Base-by-base conservation (phyloP, 2,329 filamentous ascomycete species). In the Alternaria novae-zelandiae region DNA sequence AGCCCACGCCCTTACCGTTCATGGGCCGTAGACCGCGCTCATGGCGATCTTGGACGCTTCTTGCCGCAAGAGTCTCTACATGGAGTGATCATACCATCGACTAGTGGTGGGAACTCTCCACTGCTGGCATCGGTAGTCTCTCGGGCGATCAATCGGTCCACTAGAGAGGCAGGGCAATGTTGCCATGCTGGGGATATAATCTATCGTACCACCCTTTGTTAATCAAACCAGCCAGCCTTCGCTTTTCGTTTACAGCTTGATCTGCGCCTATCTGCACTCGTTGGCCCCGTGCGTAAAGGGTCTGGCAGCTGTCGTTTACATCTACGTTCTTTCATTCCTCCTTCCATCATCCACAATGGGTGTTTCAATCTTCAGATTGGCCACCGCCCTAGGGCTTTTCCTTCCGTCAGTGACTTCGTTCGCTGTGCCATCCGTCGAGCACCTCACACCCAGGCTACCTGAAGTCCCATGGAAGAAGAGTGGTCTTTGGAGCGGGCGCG, bases 381-480 rank as follows among this genome's bases (percentile, higher is more conserved):
- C 54, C 23, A 61, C 64, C 25, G 44, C 71, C 21, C 23, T 72
- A 9, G 66, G 67, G 44, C 58, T 69, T 25, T 51, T 74, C 15
- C 59, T 69, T 43, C 63, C 70, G 17, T 46, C 57, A 7, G 66
- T 67, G n/a, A 47, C 66, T 25, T 66, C 72, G 30, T 65, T 67
- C 45, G 63, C 64, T 15, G 50, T 76, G 20, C 71, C 71, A 20
- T 53, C 49, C 6, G 51, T 59, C 8, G 50, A 62, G 13, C 50
- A 46, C 10, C 46, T 66, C n/a, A 54, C 50, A 21, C 66, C 70
- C 5, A 66, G 66, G 43, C 68, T 30, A 6, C 61, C 46, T 2
- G 44, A 55, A 7, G 61, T 76, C 26, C 71, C 74, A 7, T 77
- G 74, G 74, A 68, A 68, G 55, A 57, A 66, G 17, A 58, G 6